phyloP scores from a whole-genome alignment of 148 eudicot species.

The Hydrangea macrophylla region DNA sequence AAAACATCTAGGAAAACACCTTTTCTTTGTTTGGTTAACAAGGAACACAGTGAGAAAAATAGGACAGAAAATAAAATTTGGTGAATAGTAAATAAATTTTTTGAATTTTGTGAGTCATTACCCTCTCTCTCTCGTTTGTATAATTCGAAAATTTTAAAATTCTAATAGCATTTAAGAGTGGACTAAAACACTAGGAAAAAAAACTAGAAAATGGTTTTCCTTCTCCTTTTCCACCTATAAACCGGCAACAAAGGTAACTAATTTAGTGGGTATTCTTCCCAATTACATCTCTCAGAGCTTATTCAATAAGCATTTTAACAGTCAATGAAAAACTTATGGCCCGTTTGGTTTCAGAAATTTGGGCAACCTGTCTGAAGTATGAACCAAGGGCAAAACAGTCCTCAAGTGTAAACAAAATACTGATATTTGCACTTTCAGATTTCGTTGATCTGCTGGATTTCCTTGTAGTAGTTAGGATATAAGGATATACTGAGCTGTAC shows the following conservation, averaged over 20 bases:
- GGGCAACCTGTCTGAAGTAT: background rate
- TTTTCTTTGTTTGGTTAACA: too few species aligned
- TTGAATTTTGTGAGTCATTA: too few species aligned
- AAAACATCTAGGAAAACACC: too few species aligned
- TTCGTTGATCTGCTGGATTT: background rate
- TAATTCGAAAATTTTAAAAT: too few species aligned
- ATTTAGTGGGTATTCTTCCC: background rate
- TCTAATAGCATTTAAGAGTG: too few species aligned
- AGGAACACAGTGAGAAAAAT: too few species aligned
- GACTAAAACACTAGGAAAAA: too few species aligned
- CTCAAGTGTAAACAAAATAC: background rate
- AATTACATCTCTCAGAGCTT: background rate
- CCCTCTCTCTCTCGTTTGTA: too few species aligned
- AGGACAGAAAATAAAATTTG: too few species aligned
- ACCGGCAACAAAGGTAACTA: background rate
- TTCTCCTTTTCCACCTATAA: too few species aligned
- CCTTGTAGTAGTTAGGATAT: background rate
- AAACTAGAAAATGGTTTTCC: too few species aligned
- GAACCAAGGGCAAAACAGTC: background rate
- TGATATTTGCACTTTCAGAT: background rate
- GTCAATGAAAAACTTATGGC: background rate
- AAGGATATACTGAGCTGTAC: background rate
- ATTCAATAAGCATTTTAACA: background rate
- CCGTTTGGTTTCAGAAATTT: background rate
- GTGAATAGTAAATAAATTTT: too few species aligned